Evolutionary conservation across 2,329 filamentous ascomycete species (phyloP).

Genomic region (Zymoseptoria pseudotritici): DNA sequence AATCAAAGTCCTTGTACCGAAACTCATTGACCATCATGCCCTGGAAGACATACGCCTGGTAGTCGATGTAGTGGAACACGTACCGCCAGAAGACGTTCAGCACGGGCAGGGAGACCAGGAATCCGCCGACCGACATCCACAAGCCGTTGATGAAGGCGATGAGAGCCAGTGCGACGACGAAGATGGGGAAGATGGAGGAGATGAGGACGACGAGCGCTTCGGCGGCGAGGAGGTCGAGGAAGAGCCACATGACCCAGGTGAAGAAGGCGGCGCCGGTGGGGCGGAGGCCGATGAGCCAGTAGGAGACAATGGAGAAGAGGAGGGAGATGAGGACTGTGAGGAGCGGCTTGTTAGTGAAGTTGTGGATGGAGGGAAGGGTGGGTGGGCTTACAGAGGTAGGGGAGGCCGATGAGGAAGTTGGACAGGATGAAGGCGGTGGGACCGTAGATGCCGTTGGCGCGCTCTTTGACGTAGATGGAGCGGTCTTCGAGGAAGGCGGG

Average conservation of each 20-base stretch:
- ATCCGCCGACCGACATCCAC: constrained; percentile 83
- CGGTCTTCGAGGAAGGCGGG: constrained; percentile 76
- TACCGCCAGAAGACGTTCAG: constrained; percentile 82
- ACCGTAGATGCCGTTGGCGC: constrained; percentile 73
- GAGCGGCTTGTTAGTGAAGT: neutral
- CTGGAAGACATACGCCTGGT: constrained; percentile 78
- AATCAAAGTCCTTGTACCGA: constrained; percentile 53
- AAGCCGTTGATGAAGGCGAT: constrained; percentile 77
- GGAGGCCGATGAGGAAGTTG: constrained; percentile 76
- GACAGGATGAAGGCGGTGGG: constrained; percentile 64
- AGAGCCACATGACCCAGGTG: constrained; percentile 74
- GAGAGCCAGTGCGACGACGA: constrained; percentile 70
- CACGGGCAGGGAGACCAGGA: constrained; percentile 64
- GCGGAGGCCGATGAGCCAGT: constrained; percentile 72
- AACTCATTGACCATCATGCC: constrained; percentile 95
- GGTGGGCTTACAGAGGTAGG: constrained; percentile 53
- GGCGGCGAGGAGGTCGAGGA: constrained; percentile 73
- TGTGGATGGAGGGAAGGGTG: neutral
- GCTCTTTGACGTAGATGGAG: constrained; percentile 65
- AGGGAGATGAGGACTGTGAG: constrained; percentile 58
- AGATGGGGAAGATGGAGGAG: constrained; percentile 64
- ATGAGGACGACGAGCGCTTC: constrained; percentile 76
- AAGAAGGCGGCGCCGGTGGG: constrained; percentile 61
- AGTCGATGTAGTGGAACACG: constrained; percentile 83
- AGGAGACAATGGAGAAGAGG: constrained; percentile 66